Evolutionary conservation across 805 yeast species (phyloP).

Genomic region (Scheffersomyces lignosus): DNA sequence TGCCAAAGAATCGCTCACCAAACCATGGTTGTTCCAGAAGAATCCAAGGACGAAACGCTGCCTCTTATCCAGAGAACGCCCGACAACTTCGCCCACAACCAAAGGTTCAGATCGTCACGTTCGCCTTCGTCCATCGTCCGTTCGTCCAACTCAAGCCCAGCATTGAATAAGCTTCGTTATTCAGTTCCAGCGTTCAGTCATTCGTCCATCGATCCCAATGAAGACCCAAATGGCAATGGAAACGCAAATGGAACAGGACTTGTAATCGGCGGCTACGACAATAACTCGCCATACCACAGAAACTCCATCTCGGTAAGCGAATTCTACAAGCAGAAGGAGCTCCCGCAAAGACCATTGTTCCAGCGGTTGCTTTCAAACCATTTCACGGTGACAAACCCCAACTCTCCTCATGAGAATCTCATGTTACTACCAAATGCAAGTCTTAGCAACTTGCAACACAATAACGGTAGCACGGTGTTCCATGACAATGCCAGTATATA

Average conservation of each 20-base stretch:
- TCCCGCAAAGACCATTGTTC: slow-evolving; percentile 20
- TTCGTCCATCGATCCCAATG: too few species aligned
- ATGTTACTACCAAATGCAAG: not conserved
- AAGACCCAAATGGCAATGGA: not conserved
- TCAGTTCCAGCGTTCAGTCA: too few species aligned
- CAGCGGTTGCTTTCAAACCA: slow-evolving; percentile 29
- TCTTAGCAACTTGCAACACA: slow-evolving; percentile 1
- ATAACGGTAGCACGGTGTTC: slow-evolving; percentile 1
- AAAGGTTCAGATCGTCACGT: not conserved
- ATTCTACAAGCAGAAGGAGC: not conserved
- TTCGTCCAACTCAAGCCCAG: not conserved
- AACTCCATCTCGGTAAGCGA: slow-evolving; percentile 8
- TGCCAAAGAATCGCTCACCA: too few species aligned
- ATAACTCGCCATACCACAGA: not conserved
- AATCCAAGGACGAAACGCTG: slow-evolving; percentile 2
- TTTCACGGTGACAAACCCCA: slow-evolving; percentile 32
- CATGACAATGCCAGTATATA: slow-evolving; percentile 12
- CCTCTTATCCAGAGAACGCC: not conserved
- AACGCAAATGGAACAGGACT: too few species aligned
- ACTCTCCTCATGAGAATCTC: slow-evolving; percentile 9
- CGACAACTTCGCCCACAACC: not conserved
- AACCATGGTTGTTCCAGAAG: too few species aligned
- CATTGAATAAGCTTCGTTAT: not conserved
- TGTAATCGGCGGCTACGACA: too few species aligned
- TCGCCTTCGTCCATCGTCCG: not conserved